These are phyloP conservation scores for Apiotrichum mycotoxinovorans DNA, from an alignment of 1,284 basidiomycete genomes.

Conservation along the genomic window DNA sequence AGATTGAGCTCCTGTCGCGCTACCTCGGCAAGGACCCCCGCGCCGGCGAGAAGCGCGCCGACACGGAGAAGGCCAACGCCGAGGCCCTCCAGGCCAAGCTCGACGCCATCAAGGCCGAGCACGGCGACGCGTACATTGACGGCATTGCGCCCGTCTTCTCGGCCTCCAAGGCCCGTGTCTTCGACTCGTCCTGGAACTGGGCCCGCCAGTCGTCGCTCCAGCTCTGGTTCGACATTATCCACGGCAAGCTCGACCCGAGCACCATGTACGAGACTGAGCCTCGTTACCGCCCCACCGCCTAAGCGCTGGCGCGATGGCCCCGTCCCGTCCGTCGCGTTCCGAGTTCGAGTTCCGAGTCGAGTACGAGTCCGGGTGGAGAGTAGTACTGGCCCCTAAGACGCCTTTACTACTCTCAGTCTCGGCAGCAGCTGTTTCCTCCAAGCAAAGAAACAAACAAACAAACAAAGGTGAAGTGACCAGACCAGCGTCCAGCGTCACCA, in stretches of 20 bases:
- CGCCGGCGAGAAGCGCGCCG: constrained; percentile 81
- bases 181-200: constrained; percentile 99
- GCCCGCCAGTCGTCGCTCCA: constrained; percentile 89
- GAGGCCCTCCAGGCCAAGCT: constrained; percentile 76
- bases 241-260: constrained; percentile 59
- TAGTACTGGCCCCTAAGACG: too few species aligned
- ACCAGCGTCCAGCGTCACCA: not conserved
- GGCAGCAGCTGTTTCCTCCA: too few species aligned
- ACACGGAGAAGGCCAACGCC: constrained; percentile 65
- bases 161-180: constrained; percentile 90
- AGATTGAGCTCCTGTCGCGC: constrained; percentile 93
- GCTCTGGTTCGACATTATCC: constrained; percentile 97
- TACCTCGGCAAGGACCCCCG: constrained; percentile 92
- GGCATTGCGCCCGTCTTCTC: constrained; percentile 94
- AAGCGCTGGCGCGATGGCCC: constrained; percentile 1
- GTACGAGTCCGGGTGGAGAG: too few species aligned
- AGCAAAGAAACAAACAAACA: not conserved
- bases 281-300: constrained; percentile 17
- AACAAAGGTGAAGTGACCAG: too few species aligned
- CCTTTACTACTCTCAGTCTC: too few species aligned
- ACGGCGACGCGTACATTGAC: constrained; percentile 88
- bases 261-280: constrained; percentile 43
- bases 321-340: too few species aligned
- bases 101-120: constrained; percentile 67
- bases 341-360: too few species aligned